phyloP scores from a whole-genome alignment of 805 yeast genomes.

The Lachancea dasiensis region DNA sequence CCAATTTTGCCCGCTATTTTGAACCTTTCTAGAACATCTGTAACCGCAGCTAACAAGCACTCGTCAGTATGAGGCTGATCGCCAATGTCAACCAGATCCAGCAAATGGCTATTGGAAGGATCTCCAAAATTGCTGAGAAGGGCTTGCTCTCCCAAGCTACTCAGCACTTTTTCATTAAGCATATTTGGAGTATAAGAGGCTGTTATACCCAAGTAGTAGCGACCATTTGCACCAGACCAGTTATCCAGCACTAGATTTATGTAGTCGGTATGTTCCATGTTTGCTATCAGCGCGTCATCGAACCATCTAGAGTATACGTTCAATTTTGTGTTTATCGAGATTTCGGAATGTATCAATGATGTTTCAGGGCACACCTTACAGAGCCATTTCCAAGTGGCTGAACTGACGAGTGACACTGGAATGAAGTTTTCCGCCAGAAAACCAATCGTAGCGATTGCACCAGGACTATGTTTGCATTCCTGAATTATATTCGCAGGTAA shows the following conservation, averaged over 20 bases:
- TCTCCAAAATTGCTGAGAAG: conserved; percentile 1
- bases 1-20: conserved; percentile 6
- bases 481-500: background rate
- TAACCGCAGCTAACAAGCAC: background rate
- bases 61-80: conserved; percentile 3
- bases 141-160: background rate
- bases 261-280: conserved; percentile 3
- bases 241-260: conserved; percentile 1
- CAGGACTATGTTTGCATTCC: conserved; percentile 3
- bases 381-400: background rate
- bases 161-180: background rate
- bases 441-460: background rate
- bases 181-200: conserved; percentile 5
- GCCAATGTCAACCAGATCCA: conserved; percentile 7
- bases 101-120: conserved; percentile 8
- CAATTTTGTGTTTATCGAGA: background rate
- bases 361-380: background rate
- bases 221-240: conserved; percentile 7
- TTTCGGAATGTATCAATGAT: background rate
- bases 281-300: background rate
- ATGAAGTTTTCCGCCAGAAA: background rate
- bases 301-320: background rate
- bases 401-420: background rate
- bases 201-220: conserved; percentile 3
- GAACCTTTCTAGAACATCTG: background rate